phyloP scores from a whole-genome alignment of 176 grass and related monocot species.

The Cenchrus americanus region DNA sequence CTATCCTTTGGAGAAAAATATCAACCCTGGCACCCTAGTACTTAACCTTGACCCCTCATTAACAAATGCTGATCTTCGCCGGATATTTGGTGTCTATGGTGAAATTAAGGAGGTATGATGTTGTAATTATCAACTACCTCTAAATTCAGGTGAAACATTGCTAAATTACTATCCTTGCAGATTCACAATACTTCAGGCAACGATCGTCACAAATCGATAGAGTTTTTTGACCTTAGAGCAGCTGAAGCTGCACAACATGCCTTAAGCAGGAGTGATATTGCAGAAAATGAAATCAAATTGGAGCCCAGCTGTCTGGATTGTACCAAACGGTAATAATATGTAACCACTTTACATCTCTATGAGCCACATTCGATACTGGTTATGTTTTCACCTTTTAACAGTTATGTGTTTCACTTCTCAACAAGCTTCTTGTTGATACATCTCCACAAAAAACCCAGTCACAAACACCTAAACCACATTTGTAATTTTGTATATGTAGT shows the following conservation, averaged over 20 bases:
- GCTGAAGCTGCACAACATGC: constrained; percentile 68
- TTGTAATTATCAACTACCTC: constrained; percentile 1
- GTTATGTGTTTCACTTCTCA: background rate
- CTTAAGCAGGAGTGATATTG: constrained; percentile 69
- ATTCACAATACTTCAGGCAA: constrained; percentile 68
- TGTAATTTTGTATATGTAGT: background rate
- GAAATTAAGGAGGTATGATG: constrained; percentile 84
- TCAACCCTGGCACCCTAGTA: constrained; percentile 72
- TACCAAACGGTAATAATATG: constrained; percentile 53
- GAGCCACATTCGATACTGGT: background rate
- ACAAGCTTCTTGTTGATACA: background rate
- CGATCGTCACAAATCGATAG: constrained; percentile 64
- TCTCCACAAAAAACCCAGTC: background rate
- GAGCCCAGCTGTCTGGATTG: constrained; percentile 60
- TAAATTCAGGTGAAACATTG: constrained; percentile 26
- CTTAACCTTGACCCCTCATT: constrained; percentile 81
- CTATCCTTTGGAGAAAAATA: constrained; percentile 71
- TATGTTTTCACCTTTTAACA: background rate
- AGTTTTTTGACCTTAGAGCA: constrained; percentile 93
- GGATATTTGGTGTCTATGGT: constrained; percentile 81
- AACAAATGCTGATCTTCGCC: constrained; percentile 79
- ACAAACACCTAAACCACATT: background rate
- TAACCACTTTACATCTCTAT: constrained; percentile 19
- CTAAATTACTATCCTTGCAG: constrained; percentile 55
- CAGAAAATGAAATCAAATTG: constrained; percentile 78